Percentiles rank a stretch among this genome's conserved stretches.
Conservation (phyloP, 495 filamentous ascomycete genomes). For the Neurospora africana region DNA sequence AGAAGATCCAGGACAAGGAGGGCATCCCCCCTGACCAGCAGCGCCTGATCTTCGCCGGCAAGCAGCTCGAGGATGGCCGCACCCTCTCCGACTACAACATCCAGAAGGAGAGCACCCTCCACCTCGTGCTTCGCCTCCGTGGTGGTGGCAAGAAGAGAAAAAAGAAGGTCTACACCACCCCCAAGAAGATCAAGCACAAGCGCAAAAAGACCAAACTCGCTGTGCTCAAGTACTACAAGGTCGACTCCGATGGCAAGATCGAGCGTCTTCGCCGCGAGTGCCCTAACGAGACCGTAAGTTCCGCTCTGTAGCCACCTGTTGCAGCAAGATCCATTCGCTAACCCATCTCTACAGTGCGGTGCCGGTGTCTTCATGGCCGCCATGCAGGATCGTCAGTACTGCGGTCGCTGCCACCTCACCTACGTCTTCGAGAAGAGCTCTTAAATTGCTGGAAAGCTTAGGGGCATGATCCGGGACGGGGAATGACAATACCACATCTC, state of each 20-base stretch:
- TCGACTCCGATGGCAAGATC: conserved; percentile 98
- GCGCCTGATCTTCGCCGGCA: conserved; percentile 99
- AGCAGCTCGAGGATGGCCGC: conserved; percentile 99
- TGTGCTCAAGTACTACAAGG: conserved; percentile 99
- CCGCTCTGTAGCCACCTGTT: no score
- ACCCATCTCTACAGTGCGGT: conserved; percentile 59
- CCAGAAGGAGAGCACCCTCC: conserved; percentile 99
- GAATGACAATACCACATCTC: conserved; percentile 17
- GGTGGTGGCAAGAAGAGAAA: conserved; percentile 98
- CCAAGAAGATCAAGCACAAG: conserved; percentile 99
- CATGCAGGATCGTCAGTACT: conserved; percentile 99
- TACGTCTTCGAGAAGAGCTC: conserved; percentile 90
- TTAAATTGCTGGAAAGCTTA: conserved; percentile 11
- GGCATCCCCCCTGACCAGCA: conserved; percentile 99
- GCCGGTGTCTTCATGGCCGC: conserved; percentile 99
- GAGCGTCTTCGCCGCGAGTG: conserved; percentile 98
- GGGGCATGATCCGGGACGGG: conserved; percentile 6
- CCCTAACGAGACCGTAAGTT: conserved; percentile 75
- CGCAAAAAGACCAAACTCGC: conserved; percentile 99
- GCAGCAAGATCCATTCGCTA: conserved; percentile 9
- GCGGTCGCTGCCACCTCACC: conserved; percentile 97
- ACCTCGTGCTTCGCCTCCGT: conserved; percentile 96
- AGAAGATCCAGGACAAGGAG: conserved; percentile 92
- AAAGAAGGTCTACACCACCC: conserved; percentile 99
- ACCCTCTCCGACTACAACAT: conserved; percentile 99